Conservation (phyloP, 371 early-diverging fungal genomes). For the Mortierella sp. region DNA sequence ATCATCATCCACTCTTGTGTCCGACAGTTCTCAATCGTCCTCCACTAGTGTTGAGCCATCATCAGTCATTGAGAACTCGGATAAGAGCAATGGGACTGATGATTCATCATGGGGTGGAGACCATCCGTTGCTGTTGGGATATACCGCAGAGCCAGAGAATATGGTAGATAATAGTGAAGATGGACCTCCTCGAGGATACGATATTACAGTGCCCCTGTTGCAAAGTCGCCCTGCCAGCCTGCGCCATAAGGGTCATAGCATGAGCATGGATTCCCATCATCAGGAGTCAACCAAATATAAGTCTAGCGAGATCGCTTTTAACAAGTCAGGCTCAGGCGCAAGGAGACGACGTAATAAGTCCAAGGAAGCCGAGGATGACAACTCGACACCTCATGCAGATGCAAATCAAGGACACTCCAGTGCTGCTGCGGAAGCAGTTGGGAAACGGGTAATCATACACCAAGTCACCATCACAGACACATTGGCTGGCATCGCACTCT, state of each 20-base stretch:
- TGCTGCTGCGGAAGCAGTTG: background rate
- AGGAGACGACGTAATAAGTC: constrained; percentile 22
- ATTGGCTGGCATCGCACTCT: constrained; percentile 56
- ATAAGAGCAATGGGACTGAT: constrained; percentile 2
- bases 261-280: constrained; percentile 26
- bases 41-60: background rate
- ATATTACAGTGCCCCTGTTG: background rate
- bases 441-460: constrained; percentile 56
- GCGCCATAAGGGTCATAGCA: constrained; percentile 35
- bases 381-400: constrained; percentile 3
- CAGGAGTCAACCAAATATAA: background rate
- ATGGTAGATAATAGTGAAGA: constrained; percentile 11
- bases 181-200: too few relatives aligned
- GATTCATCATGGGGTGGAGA: constrained; percentile 31
- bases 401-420: constrained; percentile 2
- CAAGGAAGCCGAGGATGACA: constrained; percentile 8
- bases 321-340: constrained; percentile 6
- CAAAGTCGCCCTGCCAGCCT: background rate
- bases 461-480: constrained; percentile 52
- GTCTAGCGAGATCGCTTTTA: background rate
- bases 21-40: constrained; percentile 14
- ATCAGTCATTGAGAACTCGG: background rate
- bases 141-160: constrained; percentile 29
- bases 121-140: constrained; percentile 40
- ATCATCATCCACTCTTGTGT: constrained; percentile 29